Base-by-base conservation (phyloP, 2,329 filamentous ascomycete genomes). In the Trichoderma polysporum region DNA sequence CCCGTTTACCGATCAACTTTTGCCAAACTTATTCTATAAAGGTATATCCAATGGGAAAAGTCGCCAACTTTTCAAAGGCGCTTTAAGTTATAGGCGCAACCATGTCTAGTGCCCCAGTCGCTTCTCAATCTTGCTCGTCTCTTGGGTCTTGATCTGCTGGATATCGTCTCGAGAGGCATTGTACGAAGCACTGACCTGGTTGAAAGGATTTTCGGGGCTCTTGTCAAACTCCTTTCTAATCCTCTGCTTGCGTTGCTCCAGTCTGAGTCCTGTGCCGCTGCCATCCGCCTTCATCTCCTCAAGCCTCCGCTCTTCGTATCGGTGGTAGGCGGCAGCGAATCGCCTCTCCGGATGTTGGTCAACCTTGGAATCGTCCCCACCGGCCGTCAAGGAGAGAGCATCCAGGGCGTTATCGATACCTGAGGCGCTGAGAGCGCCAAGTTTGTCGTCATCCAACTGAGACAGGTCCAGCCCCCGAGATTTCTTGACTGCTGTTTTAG, bases 331-430 rank as follows among this genome's bases (percentile, higher is more conserved):
- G 7, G 94, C 93, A 78, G 93, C 92, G 82, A 90, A 95, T 61
- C 95, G 85, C 68, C 92, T 84, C 83, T 97, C 93, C 0, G 95
- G 94, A 76, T 98, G 94, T 62, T 89, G 86, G 76, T 99, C 95
- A 68, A 99, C 79, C 82, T 95, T 93, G 68, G 86, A 80, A 22
- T 84, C 80, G 59, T 85, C 83, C n/a, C 82, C 77, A 47, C 82
- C 79, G 29, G 79, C 79, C 17, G 85, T 84, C 61, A 97, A 79
- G 2, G 88, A 88, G 31, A 98, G 86, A 3, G 93, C 93, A 74
- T 97, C 94, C 58, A 98, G 87, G 0, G 93, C 93, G 74, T 97
- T 94, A 78, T 98, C 94, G 78, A 99, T 97, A 74, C 93, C 93
- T 0, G 90, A 86, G 3, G 93, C 94, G 77, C 90, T 94, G 73